Conservation (phyloP, 257 asterid species). For the Thymus quinquecostatus region DNA sequence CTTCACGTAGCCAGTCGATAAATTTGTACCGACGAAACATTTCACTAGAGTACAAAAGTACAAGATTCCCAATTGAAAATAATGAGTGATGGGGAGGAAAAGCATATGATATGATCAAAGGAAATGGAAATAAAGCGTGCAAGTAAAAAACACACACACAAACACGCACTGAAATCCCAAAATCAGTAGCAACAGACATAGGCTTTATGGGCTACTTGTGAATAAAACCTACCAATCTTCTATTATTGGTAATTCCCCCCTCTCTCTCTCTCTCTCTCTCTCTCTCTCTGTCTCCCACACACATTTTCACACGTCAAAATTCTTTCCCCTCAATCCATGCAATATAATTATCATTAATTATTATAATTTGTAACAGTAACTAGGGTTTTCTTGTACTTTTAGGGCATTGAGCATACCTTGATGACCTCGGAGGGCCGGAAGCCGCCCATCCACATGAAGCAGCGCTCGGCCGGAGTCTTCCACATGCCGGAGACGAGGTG, state of each 20-base stretch:
- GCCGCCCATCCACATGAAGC: conserved; percentile 92
- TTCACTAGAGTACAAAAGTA: conserved; percentile 1
- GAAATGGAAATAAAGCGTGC: conserved; percentile 37
- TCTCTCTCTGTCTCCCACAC: conserved; percentile 14
- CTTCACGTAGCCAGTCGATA: no score
- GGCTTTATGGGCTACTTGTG: conserved; percentile 52
- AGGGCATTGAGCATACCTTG: conserved; percentile 50
- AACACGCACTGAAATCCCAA: conserved; percentile 20
- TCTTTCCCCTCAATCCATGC: neutral
- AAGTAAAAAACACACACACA: conserved; percentile 26
- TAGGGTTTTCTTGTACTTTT: conserved; percentile 5
- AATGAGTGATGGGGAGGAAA: neutral
- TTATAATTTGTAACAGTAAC: no score
- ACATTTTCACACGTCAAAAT: conserved; percentile 19
- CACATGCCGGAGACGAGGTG: conserved; percentile 85
- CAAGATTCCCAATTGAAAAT: conserved; percentile 9
- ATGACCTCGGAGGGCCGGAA: conserved; percentile 86
- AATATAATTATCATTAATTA: neutral
- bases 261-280: neutral
- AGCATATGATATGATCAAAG: conserved; percentile 6
- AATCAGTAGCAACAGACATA: conserved; percentile 46
- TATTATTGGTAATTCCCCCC: conserved; percentile 28
- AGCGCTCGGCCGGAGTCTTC: conserved; percentile 91
- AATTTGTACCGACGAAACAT: neutral
- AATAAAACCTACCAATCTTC: conserved; percentile 38